phyloP scores from a whole-genome alignment of 2,329 filamentous ascomycete species.

The Cladosporium sp. region DNA sequence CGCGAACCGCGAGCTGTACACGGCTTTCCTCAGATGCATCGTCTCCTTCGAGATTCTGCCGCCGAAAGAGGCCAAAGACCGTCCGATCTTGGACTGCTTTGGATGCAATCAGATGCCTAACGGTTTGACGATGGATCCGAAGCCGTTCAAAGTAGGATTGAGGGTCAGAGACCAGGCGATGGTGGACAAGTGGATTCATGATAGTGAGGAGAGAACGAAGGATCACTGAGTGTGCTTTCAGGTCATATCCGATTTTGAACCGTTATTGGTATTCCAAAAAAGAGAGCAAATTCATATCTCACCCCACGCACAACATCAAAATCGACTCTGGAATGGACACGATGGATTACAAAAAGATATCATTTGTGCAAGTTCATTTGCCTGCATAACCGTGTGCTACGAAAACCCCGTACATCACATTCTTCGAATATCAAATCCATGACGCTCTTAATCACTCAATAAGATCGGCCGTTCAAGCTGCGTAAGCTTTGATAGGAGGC shows the following conservation, averaged over 20 bases:
- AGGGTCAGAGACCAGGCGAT: conserved; percentile 43
- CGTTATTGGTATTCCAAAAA: too few species aligned
- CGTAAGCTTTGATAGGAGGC: conserved; percentile 39
- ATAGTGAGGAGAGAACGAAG: conserved; percentile 49
- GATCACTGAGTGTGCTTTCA: conserved; percentile 34
- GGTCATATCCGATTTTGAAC: too few species aligned
- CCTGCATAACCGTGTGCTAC: not conserved
- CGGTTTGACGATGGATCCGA: conserved; percentile 51
- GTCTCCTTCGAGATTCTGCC: conserved; percentile 48
- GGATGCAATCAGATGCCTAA: conserved; percentile 50
- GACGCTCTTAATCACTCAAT: not conserved
- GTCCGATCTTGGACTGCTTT: conserved; percentile 47
- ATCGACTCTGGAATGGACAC: too few species aligned
- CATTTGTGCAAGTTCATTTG: too few species aligned
- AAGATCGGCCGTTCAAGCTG: not conserved
- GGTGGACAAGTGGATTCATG: conserved; percentile 49
- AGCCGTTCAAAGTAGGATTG: conserved; percentile 52
- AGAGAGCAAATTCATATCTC: too few species aligned
- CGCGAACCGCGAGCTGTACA: conserved; percentile 44
- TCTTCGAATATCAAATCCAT: not conserved
- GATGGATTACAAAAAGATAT: too few species aligned
- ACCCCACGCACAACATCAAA: too few species aligned
- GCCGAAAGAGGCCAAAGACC: conserved; percentile 42
- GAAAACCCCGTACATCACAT: not conserved
- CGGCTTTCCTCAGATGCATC: conserved; percentile 51